Conservation (phyloP, 257 asterid genomes). For the Asclepias syriaca region DNA sequence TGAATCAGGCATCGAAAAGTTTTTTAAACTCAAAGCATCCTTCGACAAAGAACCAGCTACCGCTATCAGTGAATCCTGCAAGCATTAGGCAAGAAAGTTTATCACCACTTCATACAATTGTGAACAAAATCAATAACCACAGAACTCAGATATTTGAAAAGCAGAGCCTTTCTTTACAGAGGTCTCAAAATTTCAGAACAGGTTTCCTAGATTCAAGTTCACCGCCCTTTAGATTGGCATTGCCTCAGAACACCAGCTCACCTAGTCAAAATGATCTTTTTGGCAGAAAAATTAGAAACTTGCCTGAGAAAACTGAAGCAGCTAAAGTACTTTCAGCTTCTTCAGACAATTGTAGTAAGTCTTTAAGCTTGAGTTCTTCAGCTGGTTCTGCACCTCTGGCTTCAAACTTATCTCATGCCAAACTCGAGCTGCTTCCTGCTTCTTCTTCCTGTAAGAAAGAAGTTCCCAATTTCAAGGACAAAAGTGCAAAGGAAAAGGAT, state of each 20-base stretch:
- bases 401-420: conserved; percentile 17
- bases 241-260: conserved; percentile 17
- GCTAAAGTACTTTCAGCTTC: neutral
- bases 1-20: conserved; percentile 23
- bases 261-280: conserved; percentile 12
- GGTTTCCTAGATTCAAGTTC: conserved; percentile 12
- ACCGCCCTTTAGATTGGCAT: conserved; percentile 14
- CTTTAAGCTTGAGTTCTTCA: conserved; percentile 23
- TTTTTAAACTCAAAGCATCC: conserved; percentile 13
- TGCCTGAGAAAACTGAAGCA: conserved; percentile 14
- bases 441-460: conserved; percentile 31
- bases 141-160: conserved; percentile 22
- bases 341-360: conserved; percentile 2
- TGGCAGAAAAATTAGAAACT: conserved; percentile 9
- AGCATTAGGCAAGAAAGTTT: conserved; percentile 15
- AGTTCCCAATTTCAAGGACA: conserved; percentile 25
- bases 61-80: conserved; percentile 16
- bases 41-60: conserved; percentile 17
- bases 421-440: conserved; percentile 18
- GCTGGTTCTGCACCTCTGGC: conserved; percentile 17
- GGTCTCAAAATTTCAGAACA: conserved; percentile 2
- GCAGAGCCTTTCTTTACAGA: conserved; percentile 9
- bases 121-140: conserved; percentile 13
- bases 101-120: conserved; percentile 9
- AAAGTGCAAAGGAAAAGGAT: conserved; percentile 25